phyloP scores from a whole-genome alignment of 768 basidiomycete species.

The Naganishia vishniacii region DNA sequence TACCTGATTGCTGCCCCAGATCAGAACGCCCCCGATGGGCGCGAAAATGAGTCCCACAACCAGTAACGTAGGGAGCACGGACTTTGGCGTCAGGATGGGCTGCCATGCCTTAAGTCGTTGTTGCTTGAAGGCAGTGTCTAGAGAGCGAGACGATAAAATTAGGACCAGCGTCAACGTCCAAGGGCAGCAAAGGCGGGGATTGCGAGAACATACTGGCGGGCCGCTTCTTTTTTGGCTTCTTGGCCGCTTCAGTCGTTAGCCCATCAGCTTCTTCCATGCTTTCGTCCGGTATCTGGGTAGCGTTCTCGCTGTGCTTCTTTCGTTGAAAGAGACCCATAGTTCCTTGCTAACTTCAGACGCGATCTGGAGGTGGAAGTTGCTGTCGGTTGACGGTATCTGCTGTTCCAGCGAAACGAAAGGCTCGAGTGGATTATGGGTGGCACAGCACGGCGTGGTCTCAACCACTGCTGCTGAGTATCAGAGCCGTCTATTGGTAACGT shows the following conservation, averaged over 20 bases:
- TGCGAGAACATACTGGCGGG: constrained; percentile 65
- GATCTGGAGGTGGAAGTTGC: no score
- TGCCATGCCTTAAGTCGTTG: constrained; percentile 99
- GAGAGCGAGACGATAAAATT: not conserved
- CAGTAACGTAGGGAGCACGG: constrained; percentile 92
- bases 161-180: not conserved
- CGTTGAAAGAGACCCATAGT: constrained; percentile 23
- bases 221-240: constrained; percentile 76
- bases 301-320: constrained; percentile 24
- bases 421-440: no score
- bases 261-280: constrained; percentile 54
- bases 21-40: constrained; percentile 86
- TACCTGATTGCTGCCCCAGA: constrained; percentile 77
- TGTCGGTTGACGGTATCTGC: no score
- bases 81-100: constrained; percentile 96
- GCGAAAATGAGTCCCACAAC: constrained; percentile 91
- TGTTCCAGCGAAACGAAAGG: no score
- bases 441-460: no score
- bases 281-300: constrained; percentile 29
- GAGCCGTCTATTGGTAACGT: no score
- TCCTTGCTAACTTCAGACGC: no score
- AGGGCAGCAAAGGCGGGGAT: not conserved
- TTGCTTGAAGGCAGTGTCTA: constrained; percentile 98
- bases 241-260: constrained; percentile 56
- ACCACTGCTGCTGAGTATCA: no score